phyloP scores from a whole-genome alignment of 371 early-diverging fungal genomes.

The Apophysomyces trapeziformis region DNA sequence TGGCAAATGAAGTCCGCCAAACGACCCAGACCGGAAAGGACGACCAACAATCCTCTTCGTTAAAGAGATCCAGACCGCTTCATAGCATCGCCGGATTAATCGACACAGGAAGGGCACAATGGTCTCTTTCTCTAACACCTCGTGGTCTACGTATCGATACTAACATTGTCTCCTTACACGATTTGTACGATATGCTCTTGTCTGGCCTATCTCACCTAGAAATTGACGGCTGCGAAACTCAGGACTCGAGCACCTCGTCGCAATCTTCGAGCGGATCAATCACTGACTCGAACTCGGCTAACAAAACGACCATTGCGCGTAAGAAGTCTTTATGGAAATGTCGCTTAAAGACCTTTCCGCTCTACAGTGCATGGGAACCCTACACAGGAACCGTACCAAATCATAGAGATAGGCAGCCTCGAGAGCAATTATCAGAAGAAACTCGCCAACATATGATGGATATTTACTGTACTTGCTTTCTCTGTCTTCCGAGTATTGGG shows the following conservation, averaged over 20 bases:
- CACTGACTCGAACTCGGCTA: background rate
- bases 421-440: slow-evolving; percentile 14
- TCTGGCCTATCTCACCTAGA: slow-evolving; percentile 42
- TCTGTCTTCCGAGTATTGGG: slow-evolving; percentile 33
- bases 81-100: background rate
- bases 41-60: background rate
- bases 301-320: slow-evolving; percentile 19
- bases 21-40: slow-evolving; percentile 6
- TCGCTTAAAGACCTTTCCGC: slow-evolving; percentile 11
- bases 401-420: slow-evolving; percentile 3
- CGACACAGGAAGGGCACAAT: slow-evolving; percentile 29
- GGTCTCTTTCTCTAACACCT: slow-evolving; percentile 46
- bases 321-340: slow-evolving; percentile 30
- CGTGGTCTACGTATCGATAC: slow-evolving; percentile 49
- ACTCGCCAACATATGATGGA: slow-evolving; percentile 25
- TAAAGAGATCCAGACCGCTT: background rate
- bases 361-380: slow-evolving; percentile 16
- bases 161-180: slow-evolving; percentile 44
- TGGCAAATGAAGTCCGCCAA: slow-evolving; percentile 25
- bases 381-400: slow-evolving; percentile 4
- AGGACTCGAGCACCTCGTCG: slow-evolving; percentile 18
- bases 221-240: slow-evolving; percentile 10
- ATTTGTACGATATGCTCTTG: slow-evolving; percentile 43
- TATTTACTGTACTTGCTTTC: slow-evolving; percentile 29
- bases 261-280: slow-evolving; percentile 26